Conservation (phyloP, 1,139 yeast species). For the Eremothecium gossypii region DNA sequence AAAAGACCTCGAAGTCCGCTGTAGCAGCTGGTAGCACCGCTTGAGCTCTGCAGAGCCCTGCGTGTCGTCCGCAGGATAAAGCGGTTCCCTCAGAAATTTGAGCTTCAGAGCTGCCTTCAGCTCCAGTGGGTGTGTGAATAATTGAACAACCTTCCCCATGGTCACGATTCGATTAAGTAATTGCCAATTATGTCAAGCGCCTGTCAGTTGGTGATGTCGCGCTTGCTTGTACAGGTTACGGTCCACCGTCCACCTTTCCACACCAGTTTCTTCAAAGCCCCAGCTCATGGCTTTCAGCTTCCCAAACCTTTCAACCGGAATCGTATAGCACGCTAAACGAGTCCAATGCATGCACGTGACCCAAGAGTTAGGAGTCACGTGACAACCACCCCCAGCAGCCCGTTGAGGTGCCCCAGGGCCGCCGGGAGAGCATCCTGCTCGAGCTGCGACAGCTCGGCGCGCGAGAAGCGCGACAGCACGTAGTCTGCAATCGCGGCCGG, state of each 20-base stretch:
- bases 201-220: no score
- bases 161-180: not conserved
- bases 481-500: conserved; percentile 45
- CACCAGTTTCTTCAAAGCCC: no score
- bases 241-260: no score
- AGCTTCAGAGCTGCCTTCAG: conserved; percentile 57
- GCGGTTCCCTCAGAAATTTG: conserved; percentile 43
- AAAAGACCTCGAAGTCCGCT: conserved; percentile 76
- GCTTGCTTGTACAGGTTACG: no score
- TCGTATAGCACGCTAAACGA: no score
- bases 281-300: no score
- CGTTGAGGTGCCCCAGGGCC: conserved; percentile 6
- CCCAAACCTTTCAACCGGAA: no score
- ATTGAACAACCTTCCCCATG: conserved; percentile 62
- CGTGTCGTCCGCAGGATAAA: conserved; percentile 43
- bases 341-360: no score
- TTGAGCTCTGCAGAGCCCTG: conserved; percentile 40
- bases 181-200: no score
- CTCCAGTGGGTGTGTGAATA: conserved; percentile 65
- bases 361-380: no score
- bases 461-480: conserved; percentile 46
- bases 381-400: not conserved
- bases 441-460: conserved; percentile 30
- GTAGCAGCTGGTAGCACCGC: conserved; percentile 63
- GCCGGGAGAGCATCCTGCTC: conserved; percentile 8